Evolutionary conservation across 164 flowering plant species (phyloP).

Genomic region (Tinospora cordifolia): DNA sequence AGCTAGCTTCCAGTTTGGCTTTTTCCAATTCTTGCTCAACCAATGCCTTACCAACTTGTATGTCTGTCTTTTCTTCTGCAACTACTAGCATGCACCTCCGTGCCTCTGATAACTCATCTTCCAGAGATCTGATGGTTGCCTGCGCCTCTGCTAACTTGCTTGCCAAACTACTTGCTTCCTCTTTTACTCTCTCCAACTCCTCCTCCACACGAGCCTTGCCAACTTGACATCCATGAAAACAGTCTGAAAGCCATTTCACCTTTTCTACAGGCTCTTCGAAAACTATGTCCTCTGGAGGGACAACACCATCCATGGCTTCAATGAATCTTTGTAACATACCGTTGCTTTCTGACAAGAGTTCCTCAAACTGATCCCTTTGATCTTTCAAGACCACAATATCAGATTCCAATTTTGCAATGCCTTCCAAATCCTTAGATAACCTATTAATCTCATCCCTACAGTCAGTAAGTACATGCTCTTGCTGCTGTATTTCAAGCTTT

Average conservation of each 20-base stretch:
- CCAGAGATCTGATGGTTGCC: slow-evolving; percentile 36
- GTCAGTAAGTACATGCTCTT: slow-evolving; percentile 35
- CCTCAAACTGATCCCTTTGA: slow-evolving; percentile 54
- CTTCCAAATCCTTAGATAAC: slow-evolving; percentile 43
- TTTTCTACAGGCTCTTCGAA: slow-evolving; percentile 62
- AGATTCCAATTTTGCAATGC: slow-evolving; percentile 48
- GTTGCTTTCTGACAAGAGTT: slow-evolving; percentile 57
- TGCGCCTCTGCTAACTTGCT: slow-evolving; percentile 44
- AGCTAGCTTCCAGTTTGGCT: slow-evolving; percentile 16
- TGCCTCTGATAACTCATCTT: slow-evolving; percentile 46
- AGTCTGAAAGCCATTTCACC: slow-evolving; percentile 49
- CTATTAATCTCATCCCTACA: slow-evolving; percentile 37
- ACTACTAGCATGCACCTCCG: slow-evolving; percentile 33
- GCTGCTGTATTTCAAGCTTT: slow-evolving; percentile 52
- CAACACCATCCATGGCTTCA: slow-evolving; percentile 44
- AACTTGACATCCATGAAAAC: slow-evolving; percentile 37
- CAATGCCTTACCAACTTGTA: slow-evolving; percentile 33
- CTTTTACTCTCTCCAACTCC: slow-evolving; percentile 46
- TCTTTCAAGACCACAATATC: slow-evolving; percentile 44
- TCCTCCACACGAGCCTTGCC: slow-evolving; percentile 32
- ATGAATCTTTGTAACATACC: slow-evolving; percentile 42
- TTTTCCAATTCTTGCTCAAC: slow-evolving; percentile 45
- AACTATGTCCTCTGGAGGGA: slow-evolving; percentile 34
- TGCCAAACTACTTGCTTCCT: slow-evolving; percentile 37
- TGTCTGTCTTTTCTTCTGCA: slow-evolving; percentile 49